These are phyloP conservation scores for Candida pini DNA, from an alignment of 805 yeast species.

Conservation along the genomic window DNA sequence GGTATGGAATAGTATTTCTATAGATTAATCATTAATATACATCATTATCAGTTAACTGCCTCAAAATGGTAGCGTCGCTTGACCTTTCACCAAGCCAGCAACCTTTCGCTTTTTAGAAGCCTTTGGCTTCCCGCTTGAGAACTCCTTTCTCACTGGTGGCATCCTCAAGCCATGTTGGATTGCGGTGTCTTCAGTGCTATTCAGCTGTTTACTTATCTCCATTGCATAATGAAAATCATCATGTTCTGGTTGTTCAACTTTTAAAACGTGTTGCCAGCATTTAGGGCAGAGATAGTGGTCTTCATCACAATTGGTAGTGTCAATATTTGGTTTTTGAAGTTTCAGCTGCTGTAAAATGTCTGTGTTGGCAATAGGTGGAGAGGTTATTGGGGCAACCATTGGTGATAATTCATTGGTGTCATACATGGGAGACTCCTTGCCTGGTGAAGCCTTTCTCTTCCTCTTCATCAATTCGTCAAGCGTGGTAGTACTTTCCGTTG, in stretches of 20 bases:
- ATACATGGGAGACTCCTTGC: neutral
- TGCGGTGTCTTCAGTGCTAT: slow-evolving; percentile 4
- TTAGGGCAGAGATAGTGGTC: slow-evolving; percentile 8
- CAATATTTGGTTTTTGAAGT: neutral
- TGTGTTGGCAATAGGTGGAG: neutral
- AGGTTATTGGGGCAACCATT: neutral
- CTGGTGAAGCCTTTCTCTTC: neutral
- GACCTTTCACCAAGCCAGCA: slow-evolving; percentile 8
- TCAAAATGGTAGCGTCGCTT: slow-evolving; percentile 14
- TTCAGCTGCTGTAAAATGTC: neutral
- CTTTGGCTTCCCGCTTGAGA: too few relatives aligned
- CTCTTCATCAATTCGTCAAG: slow-evolving; percentile 20
- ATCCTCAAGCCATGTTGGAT: too few relatives aligned
- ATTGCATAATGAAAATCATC: slow-evolving; percentile 26
- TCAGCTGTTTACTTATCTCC: slow-evolving; percentile 14
- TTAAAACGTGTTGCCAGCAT: slow-evolving; percentile 9
- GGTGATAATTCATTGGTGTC: neutral
- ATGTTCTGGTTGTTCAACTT: slow-evolving; percentile 15
- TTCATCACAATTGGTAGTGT: neutral
- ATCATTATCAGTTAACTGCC: neutral
- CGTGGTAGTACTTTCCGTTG: slow-evolving; percentile 23
- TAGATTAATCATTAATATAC: too few relatives aligned
- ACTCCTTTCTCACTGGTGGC: too few relatives aligned
- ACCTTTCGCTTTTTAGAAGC: slow-evolving; percentile 3
- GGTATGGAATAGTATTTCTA: too few relatives aligned